phyloP scores from a whole-genome alignment of 495 filamentous ascomycete genomes.

The Penicillium subrubescens region DNA sequence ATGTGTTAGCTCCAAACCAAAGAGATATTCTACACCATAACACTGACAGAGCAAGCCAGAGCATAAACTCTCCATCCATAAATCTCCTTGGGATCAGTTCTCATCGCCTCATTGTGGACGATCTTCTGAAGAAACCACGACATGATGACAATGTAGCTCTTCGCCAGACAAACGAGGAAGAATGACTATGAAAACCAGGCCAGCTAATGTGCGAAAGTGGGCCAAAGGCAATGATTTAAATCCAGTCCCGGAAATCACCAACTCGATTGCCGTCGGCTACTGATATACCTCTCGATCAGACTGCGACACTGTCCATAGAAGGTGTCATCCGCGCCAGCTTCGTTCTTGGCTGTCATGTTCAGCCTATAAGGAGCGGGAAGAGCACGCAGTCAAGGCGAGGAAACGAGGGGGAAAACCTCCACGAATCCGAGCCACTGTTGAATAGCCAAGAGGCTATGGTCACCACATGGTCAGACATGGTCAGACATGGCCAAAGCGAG shows the following conservation, averaged over 20 bases:
- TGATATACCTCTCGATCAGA: conserved; percentile 9
- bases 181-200: background rate
- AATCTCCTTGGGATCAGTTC: conserved; percentile 70
- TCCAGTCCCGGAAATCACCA: background rate
- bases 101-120: conserved; percentile 80
- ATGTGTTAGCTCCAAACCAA: conserved; percentile 4
- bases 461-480: conserved; percentile 15
- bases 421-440: conserved; percentile 23
- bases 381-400: conserved; percentile 13
- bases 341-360: conserved; percentile 11
- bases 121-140: conserved; percentile 60
- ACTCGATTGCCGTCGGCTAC: conserved; percentile 9
- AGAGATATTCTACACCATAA: no score
- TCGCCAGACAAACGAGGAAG: background rate
- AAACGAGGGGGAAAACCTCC: conserved; percentile 18
- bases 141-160: conserved; percentile 22
- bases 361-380: conserved; percentile 12
- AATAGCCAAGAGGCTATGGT: background rate
- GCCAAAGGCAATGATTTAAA: background rate
- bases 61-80: conserved; percentile 77
- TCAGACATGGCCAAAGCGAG: conserved; percentile 10
- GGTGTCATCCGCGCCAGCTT: conserved; percentile 9
- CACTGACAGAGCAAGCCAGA: conserved; percentile 66
- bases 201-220: background rate
- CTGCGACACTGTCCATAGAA: background rate